Percentiles rank a stretch among this genome's conserved stretches.
Evolutionary conservation across 2,329 filamentous ascomycete genomes (phyloP).

Genomic region (Penicillium sp.): DNA sequence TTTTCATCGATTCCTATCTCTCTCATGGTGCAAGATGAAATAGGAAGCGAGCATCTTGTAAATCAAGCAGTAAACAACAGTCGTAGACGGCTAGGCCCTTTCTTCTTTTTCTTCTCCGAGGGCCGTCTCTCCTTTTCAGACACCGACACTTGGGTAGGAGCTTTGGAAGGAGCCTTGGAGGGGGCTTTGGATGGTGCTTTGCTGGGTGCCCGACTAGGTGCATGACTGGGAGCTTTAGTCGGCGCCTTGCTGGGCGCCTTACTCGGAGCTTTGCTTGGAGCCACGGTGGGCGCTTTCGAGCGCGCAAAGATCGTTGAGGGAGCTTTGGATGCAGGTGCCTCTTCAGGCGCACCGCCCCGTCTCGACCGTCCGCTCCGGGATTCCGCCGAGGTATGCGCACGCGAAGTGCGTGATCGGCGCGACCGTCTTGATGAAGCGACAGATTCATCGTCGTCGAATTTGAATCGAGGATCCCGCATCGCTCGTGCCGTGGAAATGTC

Average conservation of each 20-base stretch:
- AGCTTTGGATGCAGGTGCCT: slow-evolving; percentile 10
- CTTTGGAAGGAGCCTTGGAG: slow-evolving; percentile 12
- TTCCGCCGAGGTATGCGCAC: slow-evolving; percentile 12
- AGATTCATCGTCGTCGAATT: slow-evolving; percentile 31
- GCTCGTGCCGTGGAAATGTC: slow-evolving; percentile 29
- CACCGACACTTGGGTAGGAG: neutral
- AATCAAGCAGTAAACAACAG: slow-evolving; percentile 31
- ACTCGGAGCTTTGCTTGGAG: neutral
- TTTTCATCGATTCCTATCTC: too few species aligned
- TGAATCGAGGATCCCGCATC: slow-evolving; percentile 30
- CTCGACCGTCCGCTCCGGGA: slow-evolving; percentile 14
- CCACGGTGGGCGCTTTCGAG: slow-evolving; percentile 18
- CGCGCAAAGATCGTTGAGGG: slow-evolving; percentile 19
- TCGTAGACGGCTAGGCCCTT: slow-evolving; percentile 35
- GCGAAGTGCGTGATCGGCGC: slow-evolving; percentile 26
- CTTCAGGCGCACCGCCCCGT: slow-evolving; percentile 9
- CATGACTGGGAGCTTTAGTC: slow-evolving; percentile 12
- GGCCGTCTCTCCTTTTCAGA: slow-evolving; percentile 24
- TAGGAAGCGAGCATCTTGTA: neutral
- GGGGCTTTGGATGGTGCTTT: slow-evolving; percentile 7
- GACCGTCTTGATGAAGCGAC: slow-evolving; percentile 33
- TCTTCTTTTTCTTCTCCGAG: slow-evolving; percentile 32
- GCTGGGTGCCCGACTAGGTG: slow-evolving; percentile 13
- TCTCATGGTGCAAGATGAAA: too few species aligned
- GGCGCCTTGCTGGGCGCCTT: neutral